Percentiles rank a stretch among this genome's conserved stretches.
These are phyloP conservation scores for Citrus cavaleriei DNA, from an alignment of 345 rosid genomes.

Conservation along the genomic window DNA sequence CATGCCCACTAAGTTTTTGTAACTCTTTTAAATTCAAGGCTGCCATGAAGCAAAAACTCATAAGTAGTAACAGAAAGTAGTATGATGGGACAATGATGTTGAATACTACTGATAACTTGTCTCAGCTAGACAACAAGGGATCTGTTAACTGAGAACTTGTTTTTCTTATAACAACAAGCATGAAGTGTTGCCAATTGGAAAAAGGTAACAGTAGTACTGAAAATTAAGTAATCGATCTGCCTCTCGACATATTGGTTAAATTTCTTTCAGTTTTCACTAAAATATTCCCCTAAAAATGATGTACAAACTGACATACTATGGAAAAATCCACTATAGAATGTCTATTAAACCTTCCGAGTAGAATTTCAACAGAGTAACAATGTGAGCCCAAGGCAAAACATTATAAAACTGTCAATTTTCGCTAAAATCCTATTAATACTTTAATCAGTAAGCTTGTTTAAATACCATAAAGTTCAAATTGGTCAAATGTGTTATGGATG, in stretches of 20 bases:
- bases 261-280: neutral
- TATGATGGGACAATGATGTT: neutral
- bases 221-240: neutral
- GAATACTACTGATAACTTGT: neutral
- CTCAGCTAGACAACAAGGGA: neutral
- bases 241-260: neutral
- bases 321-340: neutral
- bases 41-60: neutral
- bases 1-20: neutral
- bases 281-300: neutral
- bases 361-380: neutral
- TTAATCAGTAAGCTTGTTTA: neutral
- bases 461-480: neutral
- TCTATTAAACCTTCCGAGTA: neutral
- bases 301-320: neutral
- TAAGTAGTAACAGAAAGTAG: neutral
- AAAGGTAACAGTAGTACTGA: neutral
- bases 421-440: neutral
- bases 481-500: neutral
- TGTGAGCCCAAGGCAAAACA: neutral
- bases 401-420: neutral
- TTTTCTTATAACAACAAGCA: neutral
- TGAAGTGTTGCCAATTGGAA: neutral
- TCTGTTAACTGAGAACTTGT: neutral
- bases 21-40: neutral